phyloP scores from a whole-genome alignment of 768 basidiomycete species.

The Cystofilobasidium capitatum region DNA sequence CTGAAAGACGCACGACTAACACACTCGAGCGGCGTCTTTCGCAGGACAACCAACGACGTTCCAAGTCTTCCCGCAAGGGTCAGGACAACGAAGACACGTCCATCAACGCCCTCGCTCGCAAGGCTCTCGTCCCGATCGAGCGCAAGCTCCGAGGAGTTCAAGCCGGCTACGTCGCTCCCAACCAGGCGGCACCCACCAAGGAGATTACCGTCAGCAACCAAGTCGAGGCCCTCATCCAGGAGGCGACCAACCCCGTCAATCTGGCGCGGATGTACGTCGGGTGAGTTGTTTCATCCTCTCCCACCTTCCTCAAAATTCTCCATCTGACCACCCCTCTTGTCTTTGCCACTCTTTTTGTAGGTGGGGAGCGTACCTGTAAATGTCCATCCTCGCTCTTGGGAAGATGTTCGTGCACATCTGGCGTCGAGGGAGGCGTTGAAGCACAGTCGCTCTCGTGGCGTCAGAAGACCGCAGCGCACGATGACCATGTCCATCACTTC shows the following conservation, averaged over 20 bases:
- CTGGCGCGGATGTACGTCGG: slow-evolving; percentile 46
- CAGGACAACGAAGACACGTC: slow-evolving; percentile 50
- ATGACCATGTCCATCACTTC: no score
- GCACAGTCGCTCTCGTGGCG: no score
- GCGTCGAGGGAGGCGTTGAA: no score
- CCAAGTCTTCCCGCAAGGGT: slow-evolving; percentile 34
- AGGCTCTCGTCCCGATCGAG: slow-evolving; percentile 68
- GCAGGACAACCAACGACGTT: background rate
- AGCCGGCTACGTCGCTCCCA: slow-evolving; percentile 37
- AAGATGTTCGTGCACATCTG: no score
- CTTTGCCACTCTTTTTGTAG: no score
- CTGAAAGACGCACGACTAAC: background rate
- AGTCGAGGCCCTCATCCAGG: slow-evolving; percentile 82
- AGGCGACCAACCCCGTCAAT: slow-evolving; percentile 65
- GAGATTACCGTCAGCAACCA: slow-evolving; percentile 69
- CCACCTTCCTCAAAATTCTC: no score
- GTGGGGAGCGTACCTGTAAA: no score
- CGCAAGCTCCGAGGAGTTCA: slow-evolving; percentile 56
- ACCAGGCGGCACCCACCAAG: slow-evolving; percentile 40
- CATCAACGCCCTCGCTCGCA: slow-evolving; percentile 58
- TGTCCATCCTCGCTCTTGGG: no score
- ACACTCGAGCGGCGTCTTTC: background rate
- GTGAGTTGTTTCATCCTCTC: no score
- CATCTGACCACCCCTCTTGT: no score
- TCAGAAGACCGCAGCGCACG: no score